phyloP scores from a whole-genome alignment of 2,329 filamentous ascomycete species.

The Alternaria brassicae region DNA sequence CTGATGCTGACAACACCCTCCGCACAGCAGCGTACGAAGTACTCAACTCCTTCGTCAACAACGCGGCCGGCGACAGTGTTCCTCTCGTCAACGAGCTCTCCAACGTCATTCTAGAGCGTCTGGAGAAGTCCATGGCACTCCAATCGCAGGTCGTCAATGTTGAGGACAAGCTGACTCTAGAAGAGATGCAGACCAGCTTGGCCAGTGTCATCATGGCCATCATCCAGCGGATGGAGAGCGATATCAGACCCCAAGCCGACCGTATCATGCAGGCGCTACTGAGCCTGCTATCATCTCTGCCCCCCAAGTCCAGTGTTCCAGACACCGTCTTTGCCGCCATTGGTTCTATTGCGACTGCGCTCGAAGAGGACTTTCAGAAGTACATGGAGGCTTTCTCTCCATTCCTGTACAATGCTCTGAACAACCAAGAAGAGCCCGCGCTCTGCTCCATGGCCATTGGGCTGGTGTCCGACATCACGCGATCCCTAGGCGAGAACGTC shows the following conservation, averaged over 20 bases:
- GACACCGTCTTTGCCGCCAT: constrained; percentile 93
- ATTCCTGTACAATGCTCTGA: constrained; percentile 91
- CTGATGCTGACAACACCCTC: constrained; percentile 84
- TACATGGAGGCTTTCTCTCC: constrained; percentile 97
- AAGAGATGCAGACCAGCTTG: constrained; percentile 97
- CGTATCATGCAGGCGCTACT: constrained; percentile 91
- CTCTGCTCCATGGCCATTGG: constrained; percentile 98
- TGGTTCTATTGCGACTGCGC: constrained; percentile 86
- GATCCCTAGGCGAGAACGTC: constrained; percentile 86
- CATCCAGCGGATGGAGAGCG: constrained; percentile 86
- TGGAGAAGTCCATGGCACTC: constrained; percentile 88
- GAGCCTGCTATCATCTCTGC: constrained; percentile 77
- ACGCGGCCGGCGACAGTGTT: constrained; percentile 86
- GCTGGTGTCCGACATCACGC: constrained; percentile 93
- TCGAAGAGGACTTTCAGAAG: constrained; percentile 92
- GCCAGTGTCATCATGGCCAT: constrained; percentile 91
- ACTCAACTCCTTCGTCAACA: constrained; percentile 90
- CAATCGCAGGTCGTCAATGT: constrained; percentile 94
- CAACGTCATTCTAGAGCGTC: constrained; percentile 85
- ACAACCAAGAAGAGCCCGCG: constrained; percentile 93
- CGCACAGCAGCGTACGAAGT: constrained; percentile 97
- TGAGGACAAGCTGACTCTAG: constrained; percentile 92
- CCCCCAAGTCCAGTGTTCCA: constrained; percentile 89
- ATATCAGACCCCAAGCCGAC: constrained; percentile 88
- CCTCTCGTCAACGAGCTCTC: constrained; percentile 81